Percentiles rank a stretch among this genome's conserved stretches.
phyloP scores from a whole-genome alignment of 2,329 filamentous ascomycete species.

The Clathrospora elynae region DNA sequence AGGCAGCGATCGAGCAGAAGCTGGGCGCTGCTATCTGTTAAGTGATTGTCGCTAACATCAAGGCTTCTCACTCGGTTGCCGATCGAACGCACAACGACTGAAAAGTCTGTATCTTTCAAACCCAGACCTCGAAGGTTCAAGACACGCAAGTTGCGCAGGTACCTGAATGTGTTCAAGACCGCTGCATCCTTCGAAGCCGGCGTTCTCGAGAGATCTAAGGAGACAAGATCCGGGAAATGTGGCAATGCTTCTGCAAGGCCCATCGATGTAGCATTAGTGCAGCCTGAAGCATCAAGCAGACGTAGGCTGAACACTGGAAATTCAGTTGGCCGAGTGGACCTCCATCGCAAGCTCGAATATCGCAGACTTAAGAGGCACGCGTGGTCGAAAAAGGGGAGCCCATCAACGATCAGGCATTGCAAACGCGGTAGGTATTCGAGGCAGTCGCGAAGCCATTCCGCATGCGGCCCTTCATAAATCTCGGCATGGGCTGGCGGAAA shows the following conservation, averaged over 20 bases:
- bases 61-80: constrained; percentile 59
- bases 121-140: constrained; percentile 61
- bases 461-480: constrained; percentile 63
- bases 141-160: constrained; percentile 59
- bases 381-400: constrained; percentile 67
- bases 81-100: constrained; percentile 59
- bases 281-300: constrained; percentile 61
- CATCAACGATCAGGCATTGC: constrained; percentile 64
- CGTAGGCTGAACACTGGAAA: constrained; percentile 56
- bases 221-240: constrained; percentile 61
- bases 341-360: constrained; percentile 37
- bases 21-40: constrained; percentile 62
- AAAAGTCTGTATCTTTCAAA: constrained; percentile 59
- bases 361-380: constrained; percentile 59
- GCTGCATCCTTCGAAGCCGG: constrained; percentile 54
- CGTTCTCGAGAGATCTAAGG: constrained; percentile 64
- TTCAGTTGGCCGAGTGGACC: constrained; percentile 24
- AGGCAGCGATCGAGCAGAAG: constrained; percentile 60
- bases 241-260: constrained; percentile 59
- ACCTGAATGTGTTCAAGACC: constrained; percentile 56
- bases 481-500: constrained; percentile 65
- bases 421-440: constrained; percentile 63
- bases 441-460: constrained; percentile 64
- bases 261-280: constrained; percentile 62
- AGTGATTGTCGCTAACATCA: constrained; percentile 61